Evolutionary conservation across 306 rosid species (phyloP).

Genomic region (Sicyos baderoa): DNA sequence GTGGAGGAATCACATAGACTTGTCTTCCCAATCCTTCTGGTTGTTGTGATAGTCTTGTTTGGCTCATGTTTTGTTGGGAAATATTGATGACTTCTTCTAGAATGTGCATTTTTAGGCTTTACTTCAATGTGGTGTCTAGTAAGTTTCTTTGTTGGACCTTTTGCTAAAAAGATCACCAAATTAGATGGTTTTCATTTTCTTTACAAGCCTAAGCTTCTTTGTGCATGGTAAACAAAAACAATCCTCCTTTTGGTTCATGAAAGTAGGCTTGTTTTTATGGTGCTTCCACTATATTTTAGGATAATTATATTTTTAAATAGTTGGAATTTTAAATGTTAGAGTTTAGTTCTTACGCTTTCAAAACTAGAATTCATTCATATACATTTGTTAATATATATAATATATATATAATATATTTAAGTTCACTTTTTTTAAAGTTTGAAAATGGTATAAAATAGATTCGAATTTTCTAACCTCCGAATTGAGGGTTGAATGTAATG

Average conservation of each 20-base stretch:
- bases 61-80: not conserved
- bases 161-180: not conserved
- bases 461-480: too few species aligned
- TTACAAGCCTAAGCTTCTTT: slow-evolving; percentile 2
- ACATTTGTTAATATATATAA: not conserved
- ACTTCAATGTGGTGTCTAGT: not conserved
- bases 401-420: too few species aligned
- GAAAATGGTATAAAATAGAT: too few species aligned
- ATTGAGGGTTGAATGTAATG: too few species aligned
- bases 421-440: too few species aligned
- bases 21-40: not conserved
- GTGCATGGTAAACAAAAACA: not conserved
- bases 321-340: too few species aligned
- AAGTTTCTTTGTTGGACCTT: not conserved
- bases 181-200: not conserved
- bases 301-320: too few species aligned
- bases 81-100: not conserved
- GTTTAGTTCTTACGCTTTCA: too few species aligned
- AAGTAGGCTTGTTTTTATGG: not conserved
- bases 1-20: not conserved
- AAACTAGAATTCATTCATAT: not conserved
- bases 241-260: not conserved
- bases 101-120: not conserved
- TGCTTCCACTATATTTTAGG: not conserved
- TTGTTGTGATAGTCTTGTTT: not conserved